Conservation (phyloP, 176 grass and related monocot species). For the Musa schizocarpa region DNA sequence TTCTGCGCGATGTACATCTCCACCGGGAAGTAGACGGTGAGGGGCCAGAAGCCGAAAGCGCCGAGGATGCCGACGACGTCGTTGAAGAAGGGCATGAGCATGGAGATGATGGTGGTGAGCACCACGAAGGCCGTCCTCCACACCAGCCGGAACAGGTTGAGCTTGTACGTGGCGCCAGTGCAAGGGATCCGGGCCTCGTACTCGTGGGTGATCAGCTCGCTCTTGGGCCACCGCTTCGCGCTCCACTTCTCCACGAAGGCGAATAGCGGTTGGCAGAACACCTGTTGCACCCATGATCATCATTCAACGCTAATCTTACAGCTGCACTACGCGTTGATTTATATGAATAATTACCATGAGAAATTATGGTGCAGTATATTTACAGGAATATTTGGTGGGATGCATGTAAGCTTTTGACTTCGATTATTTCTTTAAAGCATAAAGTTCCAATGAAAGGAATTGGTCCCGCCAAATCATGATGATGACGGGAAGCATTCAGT, state of each 20-base stretch:
- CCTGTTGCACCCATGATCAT: conserved; percentile 14
- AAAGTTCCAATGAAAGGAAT: no score
- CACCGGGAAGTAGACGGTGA: conserved; percentile 62
- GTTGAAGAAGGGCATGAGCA: conserved; percentile 54
- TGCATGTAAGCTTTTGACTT: no score
- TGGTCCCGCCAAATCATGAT: no score
- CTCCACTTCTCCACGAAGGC: conserved; percentile 46
- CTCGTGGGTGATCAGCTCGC: conserved; percentile 31
- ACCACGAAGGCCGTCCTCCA: conserved; percentile 42
- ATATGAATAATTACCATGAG: not conserved
- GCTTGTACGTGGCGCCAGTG: conserved; percentile 7
- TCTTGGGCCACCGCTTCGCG: conserved; percentile 27
- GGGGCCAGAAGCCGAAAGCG: conserved; percentile 55
- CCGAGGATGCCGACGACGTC: conserved; percentile 40
- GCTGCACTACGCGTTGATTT: no score
- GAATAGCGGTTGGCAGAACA: conserved; percentile 49
- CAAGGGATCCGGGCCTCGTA: conserved; percentile 13
- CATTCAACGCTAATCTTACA: no score
- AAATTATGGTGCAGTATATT: not conserved
- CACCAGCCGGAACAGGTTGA: conserved; percentile 42
- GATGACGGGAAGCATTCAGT: no score
- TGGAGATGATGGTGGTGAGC: conserved; percentile 33
- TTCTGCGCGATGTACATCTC: conserved; percentile 48
- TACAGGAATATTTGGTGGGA: no score
- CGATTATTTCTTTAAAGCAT: no score